These are phyloP conservation scores for Myrica gale DNA, from an alignment of 306 rosid genomes.

Conservation along the genomic window DNA sequence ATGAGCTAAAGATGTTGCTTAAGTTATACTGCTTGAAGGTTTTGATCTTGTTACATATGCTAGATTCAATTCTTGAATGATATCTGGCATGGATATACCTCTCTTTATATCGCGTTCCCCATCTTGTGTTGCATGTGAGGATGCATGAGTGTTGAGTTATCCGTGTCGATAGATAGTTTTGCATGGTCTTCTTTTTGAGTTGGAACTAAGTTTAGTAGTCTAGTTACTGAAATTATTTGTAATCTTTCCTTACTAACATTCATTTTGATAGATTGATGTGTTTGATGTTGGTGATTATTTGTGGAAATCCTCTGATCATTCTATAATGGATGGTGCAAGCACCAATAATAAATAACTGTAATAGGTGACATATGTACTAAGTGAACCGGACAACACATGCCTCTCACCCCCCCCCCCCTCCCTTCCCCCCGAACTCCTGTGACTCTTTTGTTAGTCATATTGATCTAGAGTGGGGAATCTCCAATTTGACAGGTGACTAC, in stretches of 20 bases:
- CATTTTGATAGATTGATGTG: not conserved
- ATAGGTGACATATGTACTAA: no score
- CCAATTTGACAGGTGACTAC: not conserved
- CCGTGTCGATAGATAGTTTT: not conserved
- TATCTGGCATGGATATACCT: not conserved
- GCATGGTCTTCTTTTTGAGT: not conserved
- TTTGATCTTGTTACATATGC: slow-evolving; percentile 2
- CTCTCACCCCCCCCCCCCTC: no score
- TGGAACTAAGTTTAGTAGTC: not conserved
- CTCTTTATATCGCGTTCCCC: not conserved
- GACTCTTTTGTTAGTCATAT: not conserved
- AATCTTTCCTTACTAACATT: not conserved
- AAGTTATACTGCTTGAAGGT: not conserved
- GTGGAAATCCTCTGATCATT: not conserved
- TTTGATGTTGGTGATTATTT: not conserved
- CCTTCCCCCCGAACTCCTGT: not conserved
- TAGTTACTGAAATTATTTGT: not conserved
- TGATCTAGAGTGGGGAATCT: not conserved
- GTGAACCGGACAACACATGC: no score
- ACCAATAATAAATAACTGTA: no score
- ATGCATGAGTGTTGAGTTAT: not conserved
- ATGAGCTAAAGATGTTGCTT: not conserved
- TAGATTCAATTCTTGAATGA: slow-evolving; percentile 3
- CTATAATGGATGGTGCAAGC: not conserved
- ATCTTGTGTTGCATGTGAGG: not conserved